These are phyloP conservation scores for Pelargonium australe DNA, from an alignment of 441 rosid species.

Conservation along the genomic window DNA sequence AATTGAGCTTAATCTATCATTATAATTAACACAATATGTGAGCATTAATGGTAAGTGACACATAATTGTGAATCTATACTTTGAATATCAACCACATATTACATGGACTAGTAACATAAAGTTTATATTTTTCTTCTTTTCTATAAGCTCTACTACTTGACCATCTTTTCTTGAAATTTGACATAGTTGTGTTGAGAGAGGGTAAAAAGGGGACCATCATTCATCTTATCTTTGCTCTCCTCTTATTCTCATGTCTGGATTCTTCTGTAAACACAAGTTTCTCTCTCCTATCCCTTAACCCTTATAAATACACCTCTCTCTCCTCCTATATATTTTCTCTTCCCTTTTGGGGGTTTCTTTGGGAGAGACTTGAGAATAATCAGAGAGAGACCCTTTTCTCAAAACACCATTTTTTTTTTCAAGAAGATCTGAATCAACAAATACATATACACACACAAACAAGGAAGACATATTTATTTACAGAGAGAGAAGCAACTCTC, in stretches of 20 bases:
- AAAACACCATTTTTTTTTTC: not conserved
- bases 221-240: not conserved
- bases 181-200: not conserved
- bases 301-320: conserved; percentile 33
- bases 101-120: too few relatives aligned
- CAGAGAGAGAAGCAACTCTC: not conserved
- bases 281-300: conserved; percentile 10
- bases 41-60: too few relatives aligned
- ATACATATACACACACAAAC: not conserved
- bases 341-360: conserved; percentile 25
- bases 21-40: too few relatives aligned
- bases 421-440: conserved; percentile 18
- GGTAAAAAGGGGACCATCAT: conserved; percentile 7
- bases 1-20: too few relatives aligned
- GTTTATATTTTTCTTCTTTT: too few relatives aligned
- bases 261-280: conserved; percentile 29
- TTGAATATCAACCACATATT: too few relatives aligned
- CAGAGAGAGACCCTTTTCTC: conserved; percentile 4
- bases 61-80: too few relatives aligned
- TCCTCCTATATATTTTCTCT: conserved; percentile 6
- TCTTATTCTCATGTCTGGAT: conserved; percentile 19
- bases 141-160: too few relatives aligned
- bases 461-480: not conserved
- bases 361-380: conserved; percentile 8
- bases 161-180: not conserved